Conservation (phyloP, 202 grass and related monocot species). For the Setaria viridis region DNA sequence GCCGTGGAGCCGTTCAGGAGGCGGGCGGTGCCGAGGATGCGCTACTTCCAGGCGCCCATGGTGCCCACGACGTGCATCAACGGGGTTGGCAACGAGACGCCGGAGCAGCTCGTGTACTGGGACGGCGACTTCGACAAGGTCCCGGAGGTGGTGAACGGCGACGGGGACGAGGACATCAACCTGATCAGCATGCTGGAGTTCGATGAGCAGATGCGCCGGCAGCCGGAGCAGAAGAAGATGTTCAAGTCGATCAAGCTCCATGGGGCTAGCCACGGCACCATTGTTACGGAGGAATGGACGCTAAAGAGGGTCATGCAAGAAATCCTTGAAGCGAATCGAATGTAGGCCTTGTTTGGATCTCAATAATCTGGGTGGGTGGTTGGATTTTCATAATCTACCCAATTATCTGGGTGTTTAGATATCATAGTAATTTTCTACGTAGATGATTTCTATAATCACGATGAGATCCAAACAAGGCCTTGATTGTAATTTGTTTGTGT, state of each 20-base stretch:
- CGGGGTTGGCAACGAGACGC: constrained; percentile 36
- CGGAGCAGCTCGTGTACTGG: constrained; percentile 41
- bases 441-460: no score
- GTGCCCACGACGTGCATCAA: constrained; percentile 59
- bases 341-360: no score
- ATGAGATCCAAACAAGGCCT: no score
- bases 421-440: no score
- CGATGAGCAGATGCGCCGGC: constrained; percentile 17
- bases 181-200: constrained; percentile 50
- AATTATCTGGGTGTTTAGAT: no score
- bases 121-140: constrained; percentile 38
- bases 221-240: neutral
- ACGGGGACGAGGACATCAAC: constrained; percentile 52
- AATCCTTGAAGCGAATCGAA: neutral
- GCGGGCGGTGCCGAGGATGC: neutral
- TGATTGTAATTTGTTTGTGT: no score
- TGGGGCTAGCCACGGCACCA: neutral
- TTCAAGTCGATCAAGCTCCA: neutral
- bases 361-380: no score
- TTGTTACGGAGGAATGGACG: neutral
- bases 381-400: no score
- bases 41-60: constrained; percentile 11
- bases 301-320: constrained; percentile 9
- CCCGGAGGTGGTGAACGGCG: constrained; percentile 39
- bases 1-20: constrained; percentile 37